Evolutionary conservation across 2,329 filamentous ascomycete genomes (phyloP), one percentile per base, ranked within the genome.

Genomic region (Pseudophaeomoniella oleicola): DNA sequence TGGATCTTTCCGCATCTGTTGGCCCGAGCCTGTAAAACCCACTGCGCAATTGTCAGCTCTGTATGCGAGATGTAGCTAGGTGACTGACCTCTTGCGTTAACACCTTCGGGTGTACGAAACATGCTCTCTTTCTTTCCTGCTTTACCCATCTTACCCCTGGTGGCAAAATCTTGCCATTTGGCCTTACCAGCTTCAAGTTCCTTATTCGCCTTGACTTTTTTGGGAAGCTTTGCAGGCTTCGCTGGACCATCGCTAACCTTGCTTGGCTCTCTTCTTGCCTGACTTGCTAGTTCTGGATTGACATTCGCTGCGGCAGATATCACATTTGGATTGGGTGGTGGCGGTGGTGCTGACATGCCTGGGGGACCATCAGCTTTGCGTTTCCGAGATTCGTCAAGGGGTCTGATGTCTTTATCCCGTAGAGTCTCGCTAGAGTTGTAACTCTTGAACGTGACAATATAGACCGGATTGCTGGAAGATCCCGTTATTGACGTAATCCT

Each of bases 401-500:
- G 83, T 50, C 83, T 78, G 45, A 94, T 83, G 51, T 96, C 86
- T 57, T 81, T 79, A 42, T 81, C 75, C 41, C 78, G 74, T 42
- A 93, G 62, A 19, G 82, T 90, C 58, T 94, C 86, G 32, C 80
- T 84, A 15, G 72, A 85, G 35, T 56, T 55, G 62, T 96, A 96
- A 50, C 76, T 83, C 62, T 92, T 88, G 68, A 96, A 98, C 48
- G 82, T 90, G 57, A 98, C 87, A 34, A 84, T 81, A 57, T 94
- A 98, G 44, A 94, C 83, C 22, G 87, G 88, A 36, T 84, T 82
- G 31, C 77, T 81, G n/a, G 80, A 78, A 5, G 86, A 94, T 40
- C 90, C 90, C 15, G 88, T 94, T 49, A 94, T 87, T 36, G 82
- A 87, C 36, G 85, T 88, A 57, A 98, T 93, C 50, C 84, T 79